These are phyloP conservation scores for Paxillus ammoniavirescens DNA, from an alignment of 768 basidiomycete species.

Conservation along the genomic window DNA sequence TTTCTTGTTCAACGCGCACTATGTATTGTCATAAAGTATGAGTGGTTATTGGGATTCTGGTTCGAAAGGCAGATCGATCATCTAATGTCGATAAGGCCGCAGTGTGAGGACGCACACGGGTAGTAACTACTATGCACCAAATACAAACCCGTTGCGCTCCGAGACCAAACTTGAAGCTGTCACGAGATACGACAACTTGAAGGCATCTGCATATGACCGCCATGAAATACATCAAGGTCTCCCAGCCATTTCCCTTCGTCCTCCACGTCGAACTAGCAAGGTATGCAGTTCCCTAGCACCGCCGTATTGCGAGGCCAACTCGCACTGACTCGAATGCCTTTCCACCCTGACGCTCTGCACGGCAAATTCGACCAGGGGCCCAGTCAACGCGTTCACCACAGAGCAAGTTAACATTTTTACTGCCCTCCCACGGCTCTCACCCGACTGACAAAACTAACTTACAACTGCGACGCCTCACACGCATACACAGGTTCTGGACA, in stretches of 20 bases:
- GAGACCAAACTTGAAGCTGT: too few relatives aligned
- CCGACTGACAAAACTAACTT: too few relatives aligned
- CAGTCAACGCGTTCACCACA: constrained; percentile 65
- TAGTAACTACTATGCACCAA: too few relatives aligned
- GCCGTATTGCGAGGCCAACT: neutral
- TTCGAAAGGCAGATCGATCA: too few relatives aligned
- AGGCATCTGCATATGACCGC: neutral
- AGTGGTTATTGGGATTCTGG: too few relatives aligned
- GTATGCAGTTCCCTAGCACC: constrained; percentile 15
- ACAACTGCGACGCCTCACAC: too few relatives aligned
- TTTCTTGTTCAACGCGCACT: too few relatives aligned
- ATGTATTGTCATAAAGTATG: too few relatives aligned
- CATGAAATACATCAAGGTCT: constrained; percentile 31
- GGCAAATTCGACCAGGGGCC: constrained; percentile 37
- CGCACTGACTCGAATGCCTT: neutral
- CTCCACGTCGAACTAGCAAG: constrained; percentile 39
- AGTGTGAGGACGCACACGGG: too few relatives aligned
- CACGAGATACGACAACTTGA: too few relatives aligned
- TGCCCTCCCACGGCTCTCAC: neutral
- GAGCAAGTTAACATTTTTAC: constrained; percentile 33
- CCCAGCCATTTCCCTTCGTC: constrained; percentile 36
- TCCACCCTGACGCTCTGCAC: neutral
- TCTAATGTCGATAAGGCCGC: too few relatives aligned
- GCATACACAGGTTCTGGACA: constrained; percentile 59
- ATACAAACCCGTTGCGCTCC: too few relatives aligned